Conservation (phyloP, 441 rosid genomes). For the Flueggea neowawraea region DNA sequence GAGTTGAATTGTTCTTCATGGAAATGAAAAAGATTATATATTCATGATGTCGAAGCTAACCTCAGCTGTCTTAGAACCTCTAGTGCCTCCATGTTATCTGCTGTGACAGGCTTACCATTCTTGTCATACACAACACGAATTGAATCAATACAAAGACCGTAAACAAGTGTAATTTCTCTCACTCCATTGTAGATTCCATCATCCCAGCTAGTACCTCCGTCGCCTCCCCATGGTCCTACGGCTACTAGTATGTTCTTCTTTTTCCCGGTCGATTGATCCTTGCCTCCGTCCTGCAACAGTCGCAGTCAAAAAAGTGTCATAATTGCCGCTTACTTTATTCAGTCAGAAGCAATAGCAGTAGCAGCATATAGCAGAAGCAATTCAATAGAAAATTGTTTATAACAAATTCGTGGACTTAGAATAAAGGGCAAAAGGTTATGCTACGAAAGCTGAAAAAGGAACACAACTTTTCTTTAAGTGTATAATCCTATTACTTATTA, state of each 20-base stretch:
- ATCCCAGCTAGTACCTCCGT: slow-evolving; percentile 72
- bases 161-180: slow-evolving; percentile 52
- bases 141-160: slow-evolving; percentile 67
- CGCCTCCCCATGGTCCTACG: slow-evolving; percentile 75
- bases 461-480: too few species aligned
- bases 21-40: not conserved
- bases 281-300: too few species aligned
- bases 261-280: slow-evolving; percentile 6
- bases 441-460: too few species aligned
- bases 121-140: slow-evolving; percentile 55
- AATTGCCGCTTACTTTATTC: too few species aligned
- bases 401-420: too few species aligned
- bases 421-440: too few species aligned
- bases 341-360: too few species aligned
- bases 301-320: too few species aligned
- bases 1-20: not conserved
- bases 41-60: slow-evolving; percentile 22
- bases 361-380: too few species aligned
- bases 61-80: slow-evolving; percentile 55
- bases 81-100: slow-evolving; percentile 71
- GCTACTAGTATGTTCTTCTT: slow-evolving; percentile 33
- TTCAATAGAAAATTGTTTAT: too few species aligned
- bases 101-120: slow-evolving; percentile 48
- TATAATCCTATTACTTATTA: too few species aligned
- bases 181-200: slow-evolving; percentile 68